Conservation (phyloP, 106 monocot species). For the Acorus calamus region DNA sequence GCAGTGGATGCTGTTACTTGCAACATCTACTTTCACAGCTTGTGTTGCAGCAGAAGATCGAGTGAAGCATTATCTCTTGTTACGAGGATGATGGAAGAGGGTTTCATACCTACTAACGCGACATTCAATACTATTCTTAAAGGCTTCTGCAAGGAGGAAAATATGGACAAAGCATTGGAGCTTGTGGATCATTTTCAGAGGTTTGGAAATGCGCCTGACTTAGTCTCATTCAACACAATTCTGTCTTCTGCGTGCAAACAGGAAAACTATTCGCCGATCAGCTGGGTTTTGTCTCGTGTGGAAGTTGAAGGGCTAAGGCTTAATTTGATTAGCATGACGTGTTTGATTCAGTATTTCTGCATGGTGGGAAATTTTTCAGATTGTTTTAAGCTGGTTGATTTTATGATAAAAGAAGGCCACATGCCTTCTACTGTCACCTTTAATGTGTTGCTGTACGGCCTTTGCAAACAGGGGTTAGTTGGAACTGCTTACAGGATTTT, state of each 20-base stretch:
- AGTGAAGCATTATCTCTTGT: conserved; percentile 16
- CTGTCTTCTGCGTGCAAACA: conserved; percentile 44
- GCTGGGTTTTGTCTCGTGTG: conserved; percentile 28
- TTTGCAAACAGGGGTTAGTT: conserved; percentile 25
- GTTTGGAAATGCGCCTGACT: conserved; percentile 21
- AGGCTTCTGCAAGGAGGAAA: conserved; percentile 35
- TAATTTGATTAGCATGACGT: conserved; percentile 26
- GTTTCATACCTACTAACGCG: conserved; percentile 24
- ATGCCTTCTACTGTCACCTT: conserved; percentile 25
- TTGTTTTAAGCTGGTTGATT: conserved; percentile 13
- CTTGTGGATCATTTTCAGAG: conserved; percentile 22
- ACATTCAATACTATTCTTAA: conserved; percentile 50
- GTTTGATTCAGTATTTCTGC: conserved; percentile 30
- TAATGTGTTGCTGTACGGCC: conserved; percentile 32
- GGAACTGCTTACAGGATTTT: conserved; percentile 19
- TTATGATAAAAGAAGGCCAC: conserved; percentile 27
- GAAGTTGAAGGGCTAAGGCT: conserved; percentile 21
- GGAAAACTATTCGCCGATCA: conserved; percentile 22
- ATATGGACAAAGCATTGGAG: conserved; percentile 26
- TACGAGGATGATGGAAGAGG: conserved; percentile 16
- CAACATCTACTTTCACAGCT: conserved; percentile 44
- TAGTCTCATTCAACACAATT: conserved; percentile 46
- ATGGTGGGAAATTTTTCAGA: conserved; percentile 10
- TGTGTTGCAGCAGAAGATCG: conserved; percentile 28
- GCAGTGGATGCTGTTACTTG: conserved; percentile 30